phyloP scores from a whole-genome alignment of 108 stramenopile species.

The Skeletonema tropicum region DNA sequence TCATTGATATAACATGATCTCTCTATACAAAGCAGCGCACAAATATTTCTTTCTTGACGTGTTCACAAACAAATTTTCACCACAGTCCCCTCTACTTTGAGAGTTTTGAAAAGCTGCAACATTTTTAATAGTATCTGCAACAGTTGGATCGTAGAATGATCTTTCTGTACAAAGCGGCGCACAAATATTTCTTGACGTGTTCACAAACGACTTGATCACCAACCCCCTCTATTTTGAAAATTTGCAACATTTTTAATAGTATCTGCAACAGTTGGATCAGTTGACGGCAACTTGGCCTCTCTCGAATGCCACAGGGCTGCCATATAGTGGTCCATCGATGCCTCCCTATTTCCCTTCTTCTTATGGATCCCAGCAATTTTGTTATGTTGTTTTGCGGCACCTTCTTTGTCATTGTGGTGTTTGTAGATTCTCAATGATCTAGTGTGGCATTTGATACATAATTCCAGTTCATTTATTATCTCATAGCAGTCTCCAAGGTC shows the following conservation, averaged over 20 bases:
- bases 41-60: no score
- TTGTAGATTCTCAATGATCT: conserved; percentile 41
- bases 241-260: conserved; percentile 46
- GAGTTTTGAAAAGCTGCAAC: conserved; percentile 33
- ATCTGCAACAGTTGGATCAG: conserved; percentile 48
- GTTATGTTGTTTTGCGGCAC: conserved; percentile 45
- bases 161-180: no score
- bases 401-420: conserved; percentile 41
- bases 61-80: no score
- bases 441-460: conserved; percentile 39
- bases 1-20: background rate
- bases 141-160: conserved; percentile 18
- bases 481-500: conserved; percentile 40
- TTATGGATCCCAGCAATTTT: conserved; percentile 44
- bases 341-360: conserved; percentile 22
- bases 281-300: conserved; percentile 43
- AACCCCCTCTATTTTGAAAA: conserved; percentile 15
- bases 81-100: background rate
- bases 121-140: conserved; percentile 51
- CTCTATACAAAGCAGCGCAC: background rate
- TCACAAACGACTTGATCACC: background rate
- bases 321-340: conserved; percentile 54
- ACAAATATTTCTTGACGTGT: background rate
- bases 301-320: conserved; percentile 42
- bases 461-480: background rate